Evolutionary conservation across 2,329 filamentous ascomycete genomes (phyloP), one percentile per base, ranked within the genome.

Genomic region (Colletotrichum endophyticum): DNA sequence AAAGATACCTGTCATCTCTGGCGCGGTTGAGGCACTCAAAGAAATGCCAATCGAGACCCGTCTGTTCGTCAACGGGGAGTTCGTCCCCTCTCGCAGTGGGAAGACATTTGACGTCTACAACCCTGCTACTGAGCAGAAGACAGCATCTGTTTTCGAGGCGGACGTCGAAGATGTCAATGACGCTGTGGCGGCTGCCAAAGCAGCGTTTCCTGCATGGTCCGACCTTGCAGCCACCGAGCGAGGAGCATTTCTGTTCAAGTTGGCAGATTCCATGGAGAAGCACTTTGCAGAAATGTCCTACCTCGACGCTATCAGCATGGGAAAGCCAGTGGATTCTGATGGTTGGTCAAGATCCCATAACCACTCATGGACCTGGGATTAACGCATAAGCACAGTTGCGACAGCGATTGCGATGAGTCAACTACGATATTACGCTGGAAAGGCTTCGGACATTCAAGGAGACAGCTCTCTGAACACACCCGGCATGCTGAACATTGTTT

Each of bases 301-400:
- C 25, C 53, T 57, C 7, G 53, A 57, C 53, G 53, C 25, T 9
- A 11, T 57, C 53, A 57, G 53, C 22, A 57, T 57, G 53, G 53
- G 53, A 25, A 57, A 57, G 53, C 53, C 53, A 15, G 53, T 57
- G 22, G 53, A 57, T 19, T 57, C 53, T 19, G 94, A 28, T 95
- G 91, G 86, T 92, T 93, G 8, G 94, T 95, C 84, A 95, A 95
- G 85, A 91, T 94, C 16, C 91, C 92, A 66, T 1, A 85, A 88
- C n/a, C 95, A 95, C 44, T 79, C 89, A 95, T 70, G 93, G 5
- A 57, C 25, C 16, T 15, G 7, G 15, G 0, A 1, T n/a, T 57
- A 25, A 57, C 5, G 15, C 93, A 4, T 95, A 95, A 80, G 95
- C 93, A 0, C 87, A 94, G 36, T 90, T 92, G 49, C 91, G 95